Percentiles rank a stretch among this genome's conserved stretches.
These are phyloP conservation scores for Bryoglossum gracile DNA, from an alignment of 495 filamentous ascomycete species.

Conservation along the genomic window DNA sequence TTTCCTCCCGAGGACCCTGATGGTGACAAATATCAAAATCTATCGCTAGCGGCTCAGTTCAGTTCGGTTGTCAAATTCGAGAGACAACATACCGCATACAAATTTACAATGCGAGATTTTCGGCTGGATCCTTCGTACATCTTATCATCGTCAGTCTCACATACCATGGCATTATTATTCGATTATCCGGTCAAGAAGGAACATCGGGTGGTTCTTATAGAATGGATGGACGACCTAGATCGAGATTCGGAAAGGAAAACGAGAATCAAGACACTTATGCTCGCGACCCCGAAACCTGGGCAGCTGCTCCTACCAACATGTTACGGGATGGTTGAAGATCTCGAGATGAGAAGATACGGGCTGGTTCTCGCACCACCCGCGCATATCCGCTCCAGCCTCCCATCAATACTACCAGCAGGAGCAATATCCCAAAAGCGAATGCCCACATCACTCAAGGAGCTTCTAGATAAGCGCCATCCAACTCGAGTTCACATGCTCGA, in stretches of 20 bases:
- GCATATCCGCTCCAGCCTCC: conserved; percentile 21
- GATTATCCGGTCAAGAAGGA: conserved; percentile 23
- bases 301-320: conserved; percentile 22
- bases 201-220: conserved; percentile 23
- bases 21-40: conserved; percentile 11
- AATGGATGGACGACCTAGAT: conserved; percentile 18
- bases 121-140: conserved; percentile 19
- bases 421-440: conserved; percentile 23
- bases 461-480: conserved; percentile 18
- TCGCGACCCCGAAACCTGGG: conserved; percentile 22
- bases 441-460: conserved; percentile 20
- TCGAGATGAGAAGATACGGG: conserved; percentile 13
- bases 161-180: conserved; percentile 24
- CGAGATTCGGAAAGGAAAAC: conserved; percentile 17
- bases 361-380: conserved; percentile 23
- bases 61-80: conserved; percentile 22
- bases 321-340: conserved; percentile 26
- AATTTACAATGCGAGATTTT: conserved; percentile 23
- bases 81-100: conserved; percentile 14
- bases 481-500: conserved; percentile 20
- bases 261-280: conserved; percentile 19
- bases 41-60: conserved; percentile 21
- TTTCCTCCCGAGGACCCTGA: not conserved
- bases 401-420: conserved; percentile 20
- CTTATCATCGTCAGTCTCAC: conserved; percentile 11